Evolutionary conservation across 257 asterid genomes (phyloP).

Genomic region (Solanum gracilifrons): DNA sequence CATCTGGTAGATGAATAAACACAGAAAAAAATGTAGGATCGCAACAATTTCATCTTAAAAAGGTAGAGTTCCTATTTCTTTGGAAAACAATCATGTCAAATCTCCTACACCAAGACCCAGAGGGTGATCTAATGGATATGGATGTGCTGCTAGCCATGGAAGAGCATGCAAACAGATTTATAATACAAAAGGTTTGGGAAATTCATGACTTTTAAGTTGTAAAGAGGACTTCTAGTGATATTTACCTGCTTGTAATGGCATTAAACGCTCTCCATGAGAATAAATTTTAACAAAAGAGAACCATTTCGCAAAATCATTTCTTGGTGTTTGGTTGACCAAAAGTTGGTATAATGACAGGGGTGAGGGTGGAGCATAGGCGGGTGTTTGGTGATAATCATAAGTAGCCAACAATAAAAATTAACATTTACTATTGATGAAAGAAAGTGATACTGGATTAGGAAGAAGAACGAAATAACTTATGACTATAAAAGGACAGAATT

Average conservation of each 20-base stretch:
- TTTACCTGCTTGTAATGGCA: background rate
- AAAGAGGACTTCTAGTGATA: background rate
- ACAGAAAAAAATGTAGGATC: background rate
- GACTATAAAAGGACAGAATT: background rate
- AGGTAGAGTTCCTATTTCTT: background rate
- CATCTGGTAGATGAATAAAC: background rate
- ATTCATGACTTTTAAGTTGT: background rate
- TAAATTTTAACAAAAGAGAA: background rate
- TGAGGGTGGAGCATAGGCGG: background rate
- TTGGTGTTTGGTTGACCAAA: background rate
- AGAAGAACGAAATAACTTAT: background rate
- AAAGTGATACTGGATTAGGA: background rate
- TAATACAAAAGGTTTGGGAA: background rate
- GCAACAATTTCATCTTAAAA: background rate
- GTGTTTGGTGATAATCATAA: background rate
- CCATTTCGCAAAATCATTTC: background rate
- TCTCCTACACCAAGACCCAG: background rate
- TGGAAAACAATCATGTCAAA: background rate
- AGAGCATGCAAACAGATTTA: background rate
- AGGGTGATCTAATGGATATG: background rate
- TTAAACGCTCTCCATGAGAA: background rate
- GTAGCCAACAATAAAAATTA: background rate
- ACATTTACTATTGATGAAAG: background rate
- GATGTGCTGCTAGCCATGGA: background rate
- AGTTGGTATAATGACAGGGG: background rate